Percentiles rank a stretch among this genome's conserved stretches.
phyloP scores from a whole-genome alignment of 2,329 filamentous ascomycete genomes.

The Paracoccidioides brasiliensis region DNA sequence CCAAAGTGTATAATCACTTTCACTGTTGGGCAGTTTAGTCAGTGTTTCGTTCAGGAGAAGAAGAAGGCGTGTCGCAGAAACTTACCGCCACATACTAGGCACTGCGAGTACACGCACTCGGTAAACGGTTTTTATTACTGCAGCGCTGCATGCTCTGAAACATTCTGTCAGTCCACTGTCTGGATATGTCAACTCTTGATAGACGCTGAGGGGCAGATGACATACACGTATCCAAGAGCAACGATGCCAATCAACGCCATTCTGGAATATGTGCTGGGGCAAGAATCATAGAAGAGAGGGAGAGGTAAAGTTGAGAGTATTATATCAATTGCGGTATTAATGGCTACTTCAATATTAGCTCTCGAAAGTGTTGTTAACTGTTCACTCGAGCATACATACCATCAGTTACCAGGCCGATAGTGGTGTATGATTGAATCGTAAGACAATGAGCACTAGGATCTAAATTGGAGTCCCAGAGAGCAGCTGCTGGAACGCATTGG shows the following conservation, averaged over 20 bases:
- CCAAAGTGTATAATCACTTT: conserved; percentile 11
- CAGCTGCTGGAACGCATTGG: conserved; percentile 34
- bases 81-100: conserved; percentile 24
- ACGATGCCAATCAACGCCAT: conserved; percentile 32
- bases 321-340: conserved; percentile 26
- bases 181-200: no score
- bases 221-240: conserved; percentile 32
- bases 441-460: conserved; percentile 33
- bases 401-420: conserved; percentile 37
- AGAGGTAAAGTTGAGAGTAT: conserved; percentile 33
- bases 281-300: conserved; percentile 31
- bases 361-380: not conserved
- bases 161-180: not conserved
- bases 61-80: not conserved
- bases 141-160: conserved; percentile 27
- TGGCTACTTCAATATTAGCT: conserved; percentile 16
- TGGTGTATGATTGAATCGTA: conserved; percentile 27
- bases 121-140: conserved; percentile 29
- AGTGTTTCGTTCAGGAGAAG: not conserved
- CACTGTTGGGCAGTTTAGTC: conserved; percentile 7
- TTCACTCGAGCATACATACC: conserved; percentile 1
- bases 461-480: conserved; percentile 31
- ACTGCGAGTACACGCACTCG: conserved; percentile 23
- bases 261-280: conserved; percentile 27
- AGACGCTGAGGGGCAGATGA: not conserved